phyloP scores from a whole-genome alignment of 164 flowering plant genomes.

The Akebia trifoliata region DNA sequence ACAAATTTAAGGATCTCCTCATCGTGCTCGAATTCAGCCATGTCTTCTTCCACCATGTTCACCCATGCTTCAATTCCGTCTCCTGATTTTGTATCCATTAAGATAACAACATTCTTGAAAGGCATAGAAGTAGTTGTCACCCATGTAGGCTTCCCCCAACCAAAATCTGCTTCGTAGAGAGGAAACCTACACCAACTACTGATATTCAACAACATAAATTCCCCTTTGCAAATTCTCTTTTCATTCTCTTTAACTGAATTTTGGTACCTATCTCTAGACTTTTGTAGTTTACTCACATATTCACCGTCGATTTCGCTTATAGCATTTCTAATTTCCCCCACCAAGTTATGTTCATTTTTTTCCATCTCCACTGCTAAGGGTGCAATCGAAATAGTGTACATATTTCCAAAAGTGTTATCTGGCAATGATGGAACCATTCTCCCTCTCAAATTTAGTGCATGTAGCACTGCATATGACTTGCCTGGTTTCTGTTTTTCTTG shows the following conservation, averaged over 20 bases:
- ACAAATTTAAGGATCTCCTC: slow-evolving; percentile 13
- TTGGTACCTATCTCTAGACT: slow-evolving; percentile 2
- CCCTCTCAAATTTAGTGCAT: slow-evolving; percentile 26
- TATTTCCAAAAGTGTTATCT: slow-evolving; percentile 23
- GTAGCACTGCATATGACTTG: slow-evolving; percentile 5
- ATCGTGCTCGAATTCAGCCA: slow-evolving; percentile 17
- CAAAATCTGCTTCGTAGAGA: slow-evolving; percentile 34
- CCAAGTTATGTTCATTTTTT: slow-evolving; percentile 2
- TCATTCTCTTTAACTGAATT: not conserved
- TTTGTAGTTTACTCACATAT: slow-evolving; percentile 16
- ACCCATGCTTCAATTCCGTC: slow-evolving; percentile 40
- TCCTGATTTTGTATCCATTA: slow-evolving; percentile 20
- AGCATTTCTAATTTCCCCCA: slow-evolving; percentile 14
- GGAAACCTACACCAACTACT: slow-evolving; percentile 30
- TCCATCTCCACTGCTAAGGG: not conserved
- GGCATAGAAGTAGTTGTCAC: slow-evolving; percentile 1
- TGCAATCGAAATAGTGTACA: not conserved
- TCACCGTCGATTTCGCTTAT: slow-evolving; percentile 13
- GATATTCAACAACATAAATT: slow-evolving; percentile 13
- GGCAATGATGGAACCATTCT: slow-evolving; percentile 26
- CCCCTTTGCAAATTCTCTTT: slow-evolving; percentile 6
- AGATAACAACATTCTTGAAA: slow-evolving; percentile 16
- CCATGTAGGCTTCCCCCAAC: slow-evolving; percentile 48
- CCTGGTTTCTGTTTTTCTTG: not conserved
- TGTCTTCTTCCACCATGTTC: slow-evolving; percentile 21